Evolutionary conservation across 2,329 filamentous ascomycete genomes (phyloP).

Genomic region (Trichoderma sp.): DNA sequence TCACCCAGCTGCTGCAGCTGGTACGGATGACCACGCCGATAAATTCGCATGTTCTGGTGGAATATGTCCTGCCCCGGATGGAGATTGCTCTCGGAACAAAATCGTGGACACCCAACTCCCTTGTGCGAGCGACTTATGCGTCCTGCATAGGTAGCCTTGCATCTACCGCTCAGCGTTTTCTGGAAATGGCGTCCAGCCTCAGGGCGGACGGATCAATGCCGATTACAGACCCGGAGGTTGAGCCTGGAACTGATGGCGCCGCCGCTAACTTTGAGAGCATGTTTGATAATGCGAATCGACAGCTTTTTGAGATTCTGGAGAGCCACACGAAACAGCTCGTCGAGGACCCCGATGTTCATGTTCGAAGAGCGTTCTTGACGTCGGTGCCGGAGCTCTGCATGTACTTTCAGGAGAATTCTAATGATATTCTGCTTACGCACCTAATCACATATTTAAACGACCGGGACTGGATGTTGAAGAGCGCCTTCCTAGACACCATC

Average conservation of each 20-base stretch:
- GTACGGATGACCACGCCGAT: conserved; percentile 83
- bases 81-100: conserved; percentile 51
- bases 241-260: conserved; percentile 61
- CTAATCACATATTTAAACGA: conserved; percentile 97
- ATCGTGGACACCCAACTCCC: conserved; percentile 52
- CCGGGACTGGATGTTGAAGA: conserved; percentile 93
- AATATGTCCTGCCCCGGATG: conserved; percentile 66
- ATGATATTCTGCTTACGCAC: conserved; percentile 94
- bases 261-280: conserved; percentile 75
- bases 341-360: conserved; percentile 80
- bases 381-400: conserved; percentile 91
- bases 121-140: conserved; percentile 88
- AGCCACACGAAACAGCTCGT: conserved; percentile 84
- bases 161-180: conserved; percentile 76
- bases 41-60: conserved; percentile 67
- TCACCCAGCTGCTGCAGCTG: conserved; percentile 84
- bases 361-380: conserved; percentile 84
- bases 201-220: conserved; percentile 79
- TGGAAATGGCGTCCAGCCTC: conserved; percentile 88
- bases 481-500: conserved; percentile 92
- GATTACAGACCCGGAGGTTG: conserved; percentile 73
- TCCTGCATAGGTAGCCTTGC: conserved; percentile 88
- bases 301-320: conserved; percentile 82
- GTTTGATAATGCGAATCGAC: conserved; percentile 82
- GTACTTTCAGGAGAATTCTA: conserved; percentile 90